Evolutionary conservation across 2,329 filamentous ascomycete species (phyloP).

Genomic region (Orbilia brochopaga): DNA sequence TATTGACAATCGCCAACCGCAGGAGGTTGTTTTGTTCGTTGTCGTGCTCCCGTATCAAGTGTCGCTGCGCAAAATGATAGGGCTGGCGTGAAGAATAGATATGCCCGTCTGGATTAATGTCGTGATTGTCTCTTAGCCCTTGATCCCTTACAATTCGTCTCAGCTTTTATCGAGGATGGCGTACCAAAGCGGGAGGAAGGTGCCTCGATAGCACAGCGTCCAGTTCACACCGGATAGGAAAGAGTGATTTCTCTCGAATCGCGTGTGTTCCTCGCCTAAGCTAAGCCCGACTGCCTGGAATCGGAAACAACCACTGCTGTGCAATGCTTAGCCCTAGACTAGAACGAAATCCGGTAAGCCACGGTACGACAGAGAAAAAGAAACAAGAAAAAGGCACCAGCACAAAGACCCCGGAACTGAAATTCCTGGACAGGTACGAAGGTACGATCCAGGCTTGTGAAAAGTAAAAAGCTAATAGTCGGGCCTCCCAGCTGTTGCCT

Average conservation of each 20-base stretch:
- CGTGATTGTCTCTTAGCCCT: constrained; percentile 13
- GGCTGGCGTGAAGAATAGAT: constrained; percentile 4
- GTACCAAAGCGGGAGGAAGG: constrained; percentile 38
- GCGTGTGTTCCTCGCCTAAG: constrained; percentile 25
- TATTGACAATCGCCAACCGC: not conserved
- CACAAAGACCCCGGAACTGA: constrained; percentile 19
- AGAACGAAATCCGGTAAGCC: constrained; percentile 23
- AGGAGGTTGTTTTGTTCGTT: not conserved
- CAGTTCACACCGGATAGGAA: constrained; percentile 30
- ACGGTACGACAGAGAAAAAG: constrained; percentile 17
- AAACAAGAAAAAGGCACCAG: constrained; percentile 7
- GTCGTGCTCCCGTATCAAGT: constrained; percentile 5
- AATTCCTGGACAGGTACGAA: constrained; percentile 6
- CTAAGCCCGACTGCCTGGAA: constrained; percentile 27
- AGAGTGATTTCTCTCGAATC: constrained; percentile 9
- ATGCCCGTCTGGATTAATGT: constrained; percentile 1
- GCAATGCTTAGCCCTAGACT: constrained; percentile 24
- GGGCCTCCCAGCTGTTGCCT: not conserved
- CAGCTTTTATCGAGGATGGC: constrained; percentile 30
- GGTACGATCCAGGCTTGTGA: not conserved
- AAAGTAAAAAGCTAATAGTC: not conserved
- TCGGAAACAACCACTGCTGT: constrained; percentile 13
- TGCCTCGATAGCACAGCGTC: constrained; percentile 24
- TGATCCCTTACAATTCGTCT: constrained; percentile 12
- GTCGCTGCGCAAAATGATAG: not conserved